Evolutionary conservation across 345 rosid genomes (phyloP), one percentile per base, ranked within the genome.

Genomic region (Capsella bursapastoris): DNA sequence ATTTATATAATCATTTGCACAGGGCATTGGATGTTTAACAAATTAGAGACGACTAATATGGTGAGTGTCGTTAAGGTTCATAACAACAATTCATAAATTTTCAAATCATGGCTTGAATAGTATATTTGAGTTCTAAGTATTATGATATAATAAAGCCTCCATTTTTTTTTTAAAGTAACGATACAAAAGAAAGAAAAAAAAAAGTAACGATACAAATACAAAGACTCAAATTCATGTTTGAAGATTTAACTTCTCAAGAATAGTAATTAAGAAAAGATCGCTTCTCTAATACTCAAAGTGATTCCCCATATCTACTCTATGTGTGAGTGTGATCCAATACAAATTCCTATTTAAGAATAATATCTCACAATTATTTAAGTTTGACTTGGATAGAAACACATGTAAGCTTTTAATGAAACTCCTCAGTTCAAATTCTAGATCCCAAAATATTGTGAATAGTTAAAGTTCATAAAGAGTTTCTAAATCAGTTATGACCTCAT

Each of bases 251-350:
- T 55, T 6, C 18, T 7, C 18, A 48, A 37, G 58, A 37, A 59
- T 49, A 60, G 7, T 70, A 22, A 13, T 35, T 18, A 32, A 57
- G 11, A 51, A 52, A 12, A 6, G 9, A 22, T 22, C 27, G 59
- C 48, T 59, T 59, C 48, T 35, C 37, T 58, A 59, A 22, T 25
- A 57, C 44, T 25, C 31, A 29, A 41, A 53, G 56, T 58, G 48
- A 70, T 57, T 8, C 56, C 11, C 29, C 51, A 55, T 18, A 45
- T 69, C 73, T 45, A 32, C 35, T 57, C 12, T 56, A 12, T 69
- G 34, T 56, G 56, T 69, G 73, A 69, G 34, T 56, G 56, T 69
- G 73, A 69, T 57, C 73, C 55, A 57, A 69, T 43, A 57, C 44
- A 43, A 43, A 43, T 14, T 47, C 67, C 4, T 47, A 48, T 12